Evolutionary conservation across 768 basidiomycete genomes (phyloP).

Genomic region (Russula olivacea): DNA sequence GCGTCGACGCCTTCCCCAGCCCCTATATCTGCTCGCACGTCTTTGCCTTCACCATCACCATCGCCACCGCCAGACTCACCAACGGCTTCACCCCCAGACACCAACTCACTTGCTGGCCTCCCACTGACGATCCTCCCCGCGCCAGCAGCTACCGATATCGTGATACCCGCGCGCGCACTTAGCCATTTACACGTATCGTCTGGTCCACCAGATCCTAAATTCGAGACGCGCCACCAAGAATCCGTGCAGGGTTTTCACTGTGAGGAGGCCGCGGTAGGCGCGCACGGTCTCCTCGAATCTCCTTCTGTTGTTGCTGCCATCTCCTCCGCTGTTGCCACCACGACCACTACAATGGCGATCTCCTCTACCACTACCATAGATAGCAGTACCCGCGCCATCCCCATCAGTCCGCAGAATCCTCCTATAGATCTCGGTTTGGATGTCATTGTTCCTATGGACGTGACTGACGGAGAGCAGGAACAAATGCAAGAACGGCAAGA

Average conservation of each 20-base stretch:
- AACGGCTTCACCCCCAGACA: neutral
- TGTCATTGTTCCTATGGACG: slow-evolving; percentile 1
- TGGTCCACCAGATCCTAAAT: neutral
- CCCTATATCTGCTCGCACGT: neutral
- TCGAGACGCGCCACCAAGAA: neutral
- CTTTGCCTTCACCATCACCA: neutral
- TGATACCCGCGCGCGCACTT: slow-evolving; percentile 5
- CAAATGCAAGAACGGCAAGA: neutral
- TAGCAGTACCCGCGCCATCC: neutral
- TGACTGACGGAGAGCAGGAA: neutral
- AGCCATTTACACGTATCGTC: slow-evolving; percentile 2
- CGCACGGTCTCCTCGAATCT: slow-evolving; percentile 18
- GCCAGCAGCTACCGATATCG: neutral
- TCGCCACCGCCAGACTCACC: neutral
- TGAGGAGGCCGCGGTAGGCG: slow-evolving; percentile 15
- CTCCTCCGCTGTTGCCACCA: neutral
- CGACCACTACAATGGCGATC: neutral
- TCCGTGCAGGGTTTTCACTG: slow-evolving; percentile 11
- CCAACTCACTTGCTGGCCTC: neutral
- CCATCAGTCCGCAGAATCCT: neutral
- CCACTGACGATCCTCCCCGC: slow-evolving; percentile 4
- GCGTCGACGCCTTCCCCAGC: neutral
- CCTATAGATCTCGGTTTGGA: neutral
- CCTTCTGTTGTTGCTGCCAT: neutral
- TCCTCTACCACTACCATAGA: neutral